Evolutionary conservation across 306 rosid genomes (phyloP).

Genomic region (Astragalus membranaceus): DNA sequence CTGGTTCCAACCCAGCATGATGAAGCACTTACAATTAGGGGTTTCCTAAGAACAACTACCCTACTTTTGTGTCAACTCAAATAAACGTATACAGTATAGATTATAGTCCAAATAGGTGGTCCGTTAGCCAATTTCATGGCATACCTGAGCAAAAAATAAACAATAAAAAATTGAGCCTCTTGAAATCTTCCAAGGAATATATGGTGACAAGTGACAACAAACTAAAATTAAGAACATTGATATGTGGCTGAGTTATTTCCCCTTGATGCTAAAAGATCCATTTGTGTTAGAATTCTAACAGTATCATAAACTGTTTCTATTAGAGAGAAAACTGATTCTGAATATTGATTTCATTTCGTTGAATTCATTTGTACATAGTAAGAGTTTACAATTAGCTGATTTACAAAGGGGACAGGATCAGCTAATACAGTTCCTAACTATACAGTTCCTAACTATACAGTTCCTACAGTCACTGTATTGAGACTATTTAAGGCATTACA

Average conservation of each 20-base stretch:
- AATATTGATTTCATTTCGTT: too few relatives aligned
- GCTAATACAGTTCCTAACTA: too few relatives aligned
- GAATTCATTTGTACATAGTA: too few relatives aligned
- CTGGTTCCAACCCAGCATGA: background rate
- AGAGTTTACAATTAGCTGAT: too few relatives aligned
- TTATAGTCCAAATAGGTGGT: background rate
- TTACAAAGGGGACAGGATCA: too few relatives aligned
- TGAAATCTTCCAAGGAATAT: background rate
- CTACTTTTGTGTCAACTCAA: background rate
- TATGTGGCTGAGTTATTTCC: background rate
- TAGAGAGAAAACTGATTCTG: too few relatives aligned
- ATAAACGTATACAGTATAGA: background rate
- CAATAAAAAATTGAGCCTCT: background rate
- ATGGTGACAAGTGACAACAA: background rate
- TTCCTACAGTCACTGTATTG: too few relatives aligned
- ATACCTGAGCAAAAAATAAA: background rate
- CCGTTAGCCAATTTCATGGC: background rate
- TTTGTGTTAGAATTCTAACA: too few relatives aligned
- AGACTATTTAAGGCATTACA: too few relatives aligned
- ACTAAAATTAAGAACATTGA: background rate
- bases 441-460: too few relatives aligned
- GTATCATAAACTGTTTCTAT: too few relatives aligned
- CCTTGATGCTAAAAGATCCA: background rate
- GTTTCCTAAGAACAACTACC: background rate
- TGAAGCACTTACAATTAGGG: slow-evolving; percentile 1